Evolutionary conservation across 495 filamentous ascomycete genomes (phyloP).

Genomic region (Lepraria neglecta): DNA sequence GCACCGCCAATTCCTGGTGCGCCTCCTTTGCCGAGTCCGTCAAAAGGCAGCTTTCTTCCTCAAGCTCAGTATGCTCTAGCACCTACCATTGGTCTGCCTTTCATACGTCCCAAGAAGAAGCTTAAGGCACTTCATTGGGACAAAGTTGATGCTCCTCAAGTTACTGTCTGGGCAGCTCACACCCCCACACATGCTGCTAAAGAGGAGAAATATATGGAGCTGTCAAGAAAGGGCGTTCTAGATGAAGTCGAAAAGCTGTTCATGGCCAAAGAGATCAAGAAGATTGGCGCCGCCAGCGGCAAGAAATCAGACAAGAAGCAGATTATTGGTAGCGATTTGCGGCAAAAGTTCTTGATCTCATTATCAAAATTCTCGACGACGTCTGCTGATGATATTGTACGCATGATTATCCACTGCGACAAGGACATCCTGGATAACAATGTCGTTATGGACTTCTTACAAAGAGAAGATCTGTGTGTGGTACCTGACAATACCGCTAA

Average conservation of each 20-base stretch:
- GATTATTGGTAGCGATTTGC: conserved; percentile 85
- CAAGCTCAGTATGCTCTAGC: conserved; percentile 42
- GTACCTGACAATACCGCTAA: conserved; percentile 88
- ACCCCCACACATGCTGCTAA: conserved; percentile 72
- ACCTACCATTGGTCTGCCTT: conserved; percentile 54
- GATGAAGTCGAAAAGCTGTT: conserved; percentile 97
- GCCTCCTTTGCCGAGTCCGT: conserved; percentile 54
- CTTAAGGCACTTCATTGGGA: conserved; percentile 99
- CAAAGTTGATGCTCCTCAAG: conserved; percentile 88
- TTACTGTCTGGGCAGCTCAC: conserved; percentile 91
- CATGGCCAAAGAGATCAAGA: conserved; percentile 94
- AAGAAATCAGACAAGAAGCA: conserved; percentile 95
- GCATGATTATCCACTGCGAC: conserved; percentile 95
- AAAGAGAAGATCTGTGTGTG: conserved; percentile 83
- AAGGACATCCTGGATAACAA: conserved; percentile 81
- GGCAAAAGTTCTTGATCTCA: conserved; percentile 88
- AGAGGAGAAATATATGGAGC: conserved; percentile 90
- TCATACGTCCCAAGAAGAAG: conserved; percentile 93
- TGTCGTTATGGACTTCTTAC: conserved; percentile 96
- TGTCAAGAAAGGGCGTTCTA: conserved; percentile 86
- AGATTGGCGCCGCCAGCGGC: conserved; percentile 56
- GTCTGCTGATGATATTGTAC: conserved; percentile 73
- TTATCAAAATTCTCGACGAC: conserved; percentile 80
- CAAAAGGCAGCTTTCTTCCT: conserved; percentile 43
- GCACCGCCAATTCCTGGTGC: conserved; percentile 49